Evolutionary conservation across 2,329 filamentous ascomycete species (phyloP), one percentile per base, ranked within the genome.

Genomic region (Claviceps sorghi): DNA sequence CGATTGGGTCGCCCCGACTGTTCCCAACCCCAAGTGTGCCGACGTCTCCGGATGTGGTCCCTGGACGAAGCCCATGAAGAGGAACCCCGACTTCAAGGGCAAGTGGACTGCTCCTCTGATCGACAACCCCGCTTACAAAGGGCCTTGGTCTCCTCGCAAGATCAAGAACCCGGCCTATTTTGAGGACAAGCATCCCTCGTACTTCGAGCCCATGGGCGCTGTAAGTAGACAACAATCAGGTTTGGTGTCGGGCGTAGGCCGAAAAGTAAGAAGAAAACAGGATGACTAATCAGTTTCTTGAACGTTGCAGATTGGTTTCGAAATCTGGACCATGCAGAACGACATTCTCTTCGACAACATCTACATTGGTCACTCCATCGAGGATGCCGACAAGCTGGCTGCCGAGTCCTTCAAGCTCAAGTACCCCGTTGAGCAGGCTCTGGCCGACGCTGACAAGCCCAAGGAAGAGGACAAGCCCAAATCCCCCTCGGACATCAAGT

Each of bases 251-350:
- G 11, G 32, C 7, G 11, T 17, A 7, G 15, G 34, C 45, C 17
- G 13, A 8, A 17, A 13, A 22, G n/a, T n/a, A 42, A 13, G n/a
- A 42, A 21, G 10, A 22, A 5, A 15, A 36, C n/a, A 13, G 19
- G 17, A 8, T 41, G 50, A 58, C 61, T 65, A 55, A 22, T 38
- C 29, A 47, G 19, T 1, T 11, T n/a, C n/a, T 17, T 22, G 9
- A 34, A 13, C 26, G 17, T 1, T 9, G 21, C 65, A 89, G 86
- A 90, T 97, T 73, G 93, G 93, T 63, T 97, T 97, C 65, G 93
- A 98, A 73, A 91, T 98, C 74, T 98, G 93, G 93, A 97, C 93
- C 64, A 98, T 98, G 93, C 91, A 96, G 75, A 95, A 83, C 69
- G 86, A 96, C 67, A 97, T 98, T 62, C 84, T 96, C 64, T 97